Evolutionary conservation across 768 basidiomycete species (phyloP).

Genomic region (Myochromella boudieri): DNA sequence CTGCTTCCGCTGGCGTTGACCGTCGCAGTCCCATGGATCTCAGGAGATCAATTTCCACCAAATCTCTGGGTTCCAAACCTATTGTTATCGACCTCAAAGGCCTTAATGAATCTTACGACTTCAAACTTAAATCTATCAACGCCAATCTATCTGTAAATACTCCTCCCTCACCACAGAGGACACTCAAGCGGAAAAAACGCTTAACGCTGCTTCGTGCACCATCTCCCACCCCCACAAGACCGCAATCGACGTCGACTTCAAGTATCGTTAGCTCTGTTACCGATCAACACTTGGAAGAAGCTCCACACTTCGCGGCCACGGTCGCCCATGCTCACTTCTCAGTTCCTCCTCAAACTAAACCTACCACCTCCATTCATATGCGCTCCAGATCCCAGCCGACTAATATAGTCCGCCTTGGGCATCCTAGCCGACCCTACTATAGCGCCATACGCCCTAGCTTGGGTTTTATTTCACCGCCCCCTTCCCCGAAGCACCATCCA

Average conservation of each 20-base stretch:
- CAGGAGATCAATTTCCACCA: constrained; percentile 18
- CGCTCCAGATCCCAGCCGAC: constrained; percentile 25
- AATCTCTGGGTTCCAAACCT: constrained; percentile 17
- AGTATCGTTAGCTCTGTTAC: constrained; percentile 8
- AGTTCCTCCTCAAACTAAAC: not conserved
- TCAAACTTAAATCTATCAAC: not conserved
- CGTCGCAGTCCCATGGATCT: constrained; percentile 12
- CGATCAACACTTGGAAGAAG: not conserved
- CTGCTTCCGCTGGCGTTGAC: constrained; percentile 13
- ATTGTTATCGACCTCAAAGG: constrained; percentile 18
- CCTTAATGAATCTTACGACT: constrained; percentile 9
- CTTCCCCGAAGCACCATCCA: no score
- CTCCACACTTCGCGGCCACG: not conserved
- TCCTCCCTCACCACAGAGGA: constrained; percentile 20
- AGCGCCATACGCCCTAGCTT: constrained; percentile 43
- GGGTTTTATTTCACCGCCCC: constrained; percentile 13
- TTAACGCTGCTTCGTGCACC: constrained; percentile 29
- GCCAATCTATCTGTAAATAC: not conserved
- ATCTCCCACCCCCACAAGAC: constrained; percentile 22
- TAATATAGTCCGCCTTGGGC: constrained; percentile 41
- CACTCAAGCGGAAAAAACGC: constrained; percentile 39
- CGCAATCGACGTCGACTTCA: constrained; percentile 24
- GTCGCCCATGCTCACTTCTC: not conserved
- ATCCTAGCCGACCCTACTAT: constrained; percentile 55
- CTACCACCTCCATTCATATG: constrained; percentile 11